A percentile compares a stretch with the other conserved stretches of the same genome.
These are phyloP conservation scores for Cryptococcus neoformans DNA, from an alignment of 1,284 basidiomycete species.

Conservation along the genomic window DNA sequence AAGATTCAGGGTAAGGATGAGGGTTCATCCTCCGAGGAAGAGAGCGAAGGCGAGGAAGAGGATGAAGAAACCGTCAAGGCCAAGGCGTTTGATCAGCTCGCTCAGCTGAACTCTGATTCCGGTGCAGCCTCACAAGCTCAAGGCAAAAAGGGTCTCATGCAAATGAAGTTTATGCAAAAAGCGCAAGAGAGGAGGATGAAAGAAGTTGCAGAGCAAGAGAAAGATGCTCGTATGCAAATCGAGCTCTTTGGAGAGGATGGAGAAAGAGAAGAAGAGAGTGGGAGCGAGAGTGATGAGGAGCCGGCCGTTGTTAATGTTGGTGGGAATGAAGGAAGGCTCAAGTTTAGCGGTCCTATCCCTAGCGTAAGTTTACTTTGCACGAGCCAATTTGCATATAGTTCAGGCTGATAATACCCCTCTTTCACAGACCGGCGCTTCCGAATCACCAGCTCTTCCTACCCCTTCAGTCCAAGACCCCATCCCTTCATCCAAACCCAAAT, in stretches of 20 bases:
- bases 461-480: no score
- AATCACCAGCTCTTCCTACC: no score
- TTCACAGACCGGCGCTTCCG: not conserved
- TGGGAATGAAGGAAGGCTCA: slow-evolving; percentile 53
- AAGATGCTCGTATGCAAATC: slow-evolving; percentile 69
- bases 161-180: slow-evolving; percentile 96
- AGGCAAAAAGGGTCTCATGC: slow-evolving; percentile 65
- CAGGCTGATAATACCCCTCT: no score
- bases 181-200: slow-evolving; percentile 67
- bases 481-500: no score
- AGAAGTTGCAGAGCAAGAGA: slow-evolving; percentile 59
- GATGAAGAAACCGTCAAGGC: slow-evolving; percentile 58
- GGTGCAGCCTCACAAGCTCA: slow-evolving; percentile 7
- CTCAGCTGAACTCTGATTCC: slow-evolving; percentile 53
- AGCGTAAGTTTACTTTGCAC: not conserved
- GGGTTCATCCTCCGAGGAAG: slow-evolving; percentile 52
- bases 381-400: no score
- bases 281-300: slow-evolving; percentile 46
- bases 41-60: slow-evolving; percentile 54
- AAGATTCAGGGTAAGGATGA: slow-evolving; percentile 57
- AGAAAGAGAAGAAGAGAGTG: slow-evolving; percentile 57
- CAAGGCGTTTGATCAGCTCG: slow-evolving; percentile 70
- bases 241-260: slow-evolving; percentile 47
- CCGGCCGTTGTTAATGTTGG: slow-evolving; percentile 42
- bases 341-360: slow-evolving; percentile 46